A percentile compares a stretch with the other conserved stretches of the same genome.
phyloP scores from a whole-genome alignment of 179 eudicot genomes.

The Silene vulgaris region DNA sequence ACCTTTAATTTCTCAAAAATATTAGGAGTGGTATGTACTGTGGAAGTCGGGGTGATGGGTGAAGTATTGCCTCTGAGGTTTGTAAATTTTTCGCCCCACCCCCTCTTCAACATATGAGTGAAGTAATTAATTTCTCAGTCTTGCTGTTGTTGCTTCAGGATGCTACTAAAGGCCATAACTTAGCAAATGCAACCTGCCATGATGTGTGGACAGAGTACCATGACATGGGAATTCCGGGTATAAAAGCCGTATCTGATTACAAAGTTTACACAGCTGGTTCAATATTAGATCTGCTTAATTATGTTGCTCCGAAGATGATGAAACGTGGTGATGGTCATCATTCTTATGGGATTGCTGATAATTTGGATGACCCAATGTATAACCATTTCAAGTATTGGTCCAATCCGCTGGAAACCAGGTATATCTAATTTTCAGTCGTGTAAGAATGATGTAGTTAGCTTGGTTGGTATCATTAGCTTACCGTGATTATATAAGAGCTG shows the following conservation, averaged over 20 bases:
- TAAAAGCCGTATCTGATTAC: constrained; percentile 78
- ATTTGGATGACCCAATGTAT: constrained; percentile 77
- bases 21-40: too few species aligned
- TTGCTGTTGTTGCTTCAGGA: constrained; percentile 37
- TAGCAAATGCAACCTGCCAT: constrained; percentile 62
- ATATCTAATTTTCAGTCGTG: not conserved
- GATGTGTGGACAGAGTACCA: constrained; percentile 95
- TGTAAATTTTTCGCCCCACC: too few species aligned
- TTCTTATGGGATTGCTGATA: constrained; percentile 91
- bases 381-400: constrained; percentile 86
- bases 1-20: too few species aligned
- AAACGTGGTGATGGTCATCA: constrained; percentile 84
- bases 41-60: too few species aligned
- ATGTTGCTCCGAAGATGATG: constrained; percentile 96
- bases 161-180: constrained; percentile 71
- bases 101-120: not conserved
- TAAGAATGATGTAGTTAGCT: not conserved
- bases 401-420: constrained; percentile 89
- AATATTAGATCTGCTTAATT: constrained; percentile 67
- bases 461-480: constrained; percentile 1
- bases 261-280: constrained; percentile 75
- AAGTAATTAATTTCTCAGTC: constrained; percentile 1
- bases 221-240: constrained; percentile 79
- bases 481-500: not conserved
- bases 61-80: too few species aligned